Base-by-base conservation (phyloP, 1,284 basidiomycete species). In the Tilletia caries region DNA sequence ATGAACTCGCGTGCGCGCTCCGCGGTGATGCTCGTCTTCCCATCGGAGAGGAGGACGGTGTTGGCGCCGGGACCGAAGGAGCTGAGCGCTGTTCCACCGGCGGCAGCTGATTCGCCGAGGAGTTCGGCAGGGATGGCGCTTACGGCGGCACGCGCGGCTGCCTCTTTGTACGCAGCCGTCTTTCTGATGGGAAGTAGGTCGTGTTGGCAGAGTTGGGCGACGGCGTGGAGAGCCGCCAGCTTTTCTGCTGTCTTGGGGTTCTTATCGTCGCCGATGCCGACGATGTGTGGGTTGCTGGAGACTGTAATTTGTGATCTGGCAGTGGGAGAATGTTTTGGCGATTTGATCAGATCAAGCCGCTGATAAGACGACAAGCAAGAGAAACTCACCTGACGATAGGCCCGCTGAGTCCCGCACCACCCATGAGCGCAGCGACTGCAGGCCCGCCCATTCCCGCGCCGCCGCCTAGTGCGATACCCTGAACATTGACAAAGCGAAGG, bases 1-100 rank as follows among this genome's bases (percentile, higher is more conserved):
- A 97, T 94, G 85, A 97, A 98, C 74, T 89, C 89, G 67, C 91
- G 89, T 0, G 93, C 93, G 64, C 88, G 88, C 70, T 94, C 92
- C 64, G 90, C 89, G 6, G 85, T 86, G 74, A 95, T 87, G 32
- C 84, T 77, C 3, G 89, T 86, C 46, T 50, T 50, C 29, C 89
- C 89, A 79, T 94, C 90, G 20, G 89, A 88, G 25, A 96, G 86
- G 4, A 74, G 70, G 41, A 58, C 34, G 37, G 37, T n/a, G n/a
- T 41, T 13, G 37, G 13, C 5, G 6, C 37, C 37, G 37, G 5
- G 6, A 41, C 5, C 37, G 5, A 5, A 13, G 37, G 37, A 41
- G 13, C 37, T 5, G 37, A 5, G 37, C 13, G n/a, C 37, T 41
- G 37, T 13, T 41, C 37, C 37, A 41, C 37, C 37, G 5, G 6